Base-by-base conservation (phyloP, 805 yeast species). In the Metschnikowia peoriensis region DNA sequence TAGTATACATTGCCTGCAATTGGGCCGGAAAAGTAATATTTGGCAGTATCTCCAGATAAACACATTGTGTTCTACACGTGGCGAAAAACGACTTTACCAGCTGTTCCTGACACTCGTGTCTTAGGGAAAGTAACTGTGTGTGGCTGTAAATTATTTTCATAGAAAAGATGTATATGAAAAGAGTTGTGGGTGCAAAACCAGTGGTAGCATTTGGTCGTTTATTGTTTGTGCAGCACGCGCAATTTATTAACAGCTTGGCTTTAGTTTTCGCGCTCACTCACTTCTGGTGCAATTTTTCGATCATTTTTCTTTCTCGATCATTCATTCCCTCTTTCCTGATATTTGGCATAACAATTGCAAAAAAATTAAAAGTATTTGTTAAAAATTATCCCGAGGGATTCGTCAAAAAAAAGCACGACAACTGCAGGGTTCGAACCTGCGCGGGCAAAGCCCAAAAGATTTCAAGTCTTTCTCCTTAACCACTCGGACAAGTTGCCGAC, bases 401-500 rank as follows among this genome's bases (percentile, higher is more conserved):
- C 22, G 39, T 7, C 5, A 34, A 43, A 49, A 57, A 59, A 50
- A 10, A 32, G 47, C 42, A 11, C 62, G 62, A 59, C 62, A 59
- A 59, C 61, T 59, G 61, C 62, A 59, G 62, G 62, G 58, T 48
- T 59, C 62, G 62, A 59, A 59, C 62, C 62, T 59, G 62, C 61
- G 61, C 51, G 56, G 63, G 61, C 65, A 59, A 46, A 61, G 52
- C 64, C 64, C 64, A 61, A 61, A 61, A 61, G 64, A 61, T 61
- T 61, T 61, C 64, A 57, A 61, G 60, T 61, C 64, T 61, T 59
- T 61, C 64, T 59, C 64, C 64, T 61, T 61, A 61, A 61, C 64
- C 64, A 49, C 64, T 61, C 64, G 64, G 64, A 59, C 64, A 61
- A 61, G 62, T 59, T 61, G 64, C 64, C 64, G 17, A 44, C 40